Evolutionary conservation across 164 flowering plant species (phyloP), one percentile per base, ranked within the genome.

Genomic region (Berberis thunbergii): DNA sequence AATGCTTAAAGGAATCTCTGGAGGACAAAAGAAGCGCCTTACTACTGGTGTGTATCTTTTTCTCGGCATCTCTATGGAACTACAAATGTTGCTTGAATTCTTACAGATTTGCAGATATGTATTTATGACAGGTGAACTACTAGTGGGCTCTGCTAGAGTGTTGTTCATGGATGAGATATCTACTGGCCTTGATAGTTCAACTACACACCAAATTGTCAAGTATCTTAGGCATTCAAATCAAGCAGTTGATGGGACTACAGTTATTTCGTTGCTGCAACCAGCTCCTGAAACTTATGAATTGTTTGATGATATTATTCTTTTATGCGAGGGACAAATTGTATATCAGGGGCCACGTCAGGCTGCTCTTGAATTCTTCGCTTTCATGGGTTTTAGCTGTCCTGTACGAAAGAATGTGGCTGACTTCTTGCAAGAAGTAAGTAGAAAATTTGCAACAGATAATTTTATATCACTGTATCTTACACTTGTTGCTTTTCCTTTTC

Each of bases 151-250:
- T 44, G 84, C 99, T 53, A 78, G 96, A 78, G 99, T 91, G 61
- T 81, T 94, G 59, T 80, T 91, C 75, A 91, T 91, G 99, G 99
- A 94, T 80, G 99, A 94, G 71, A 89, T 91, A 77, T 91, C 99
- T 63, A 91, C 83, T 70, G 99, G 99, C 42, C 89, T 94, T 64
- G 99, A 94, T 70, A 94, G 99, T 71, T 87, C 97, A 63, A 94
- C 99, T 11, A 87, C 99, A 13, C 85, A 83, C 76, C 96, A 94
- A 71, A 91, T 93, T 53, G 78, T 91, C 72, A 88, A 83, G 71
- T 88, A 87, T 77, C 88, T 94, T 39, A 79, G 72, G 73, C 93
- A 88, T 83, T 87, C 84, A 49, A 87, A 91, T 52, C 76, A 54
- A 67, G 26, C 26, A 26, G 85, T 88, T 44, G 96, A 81, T 78